phyloP scores from a whole-genome alignment of 108 stramenopile genomes.

The Ochromonas danica region DNA sequence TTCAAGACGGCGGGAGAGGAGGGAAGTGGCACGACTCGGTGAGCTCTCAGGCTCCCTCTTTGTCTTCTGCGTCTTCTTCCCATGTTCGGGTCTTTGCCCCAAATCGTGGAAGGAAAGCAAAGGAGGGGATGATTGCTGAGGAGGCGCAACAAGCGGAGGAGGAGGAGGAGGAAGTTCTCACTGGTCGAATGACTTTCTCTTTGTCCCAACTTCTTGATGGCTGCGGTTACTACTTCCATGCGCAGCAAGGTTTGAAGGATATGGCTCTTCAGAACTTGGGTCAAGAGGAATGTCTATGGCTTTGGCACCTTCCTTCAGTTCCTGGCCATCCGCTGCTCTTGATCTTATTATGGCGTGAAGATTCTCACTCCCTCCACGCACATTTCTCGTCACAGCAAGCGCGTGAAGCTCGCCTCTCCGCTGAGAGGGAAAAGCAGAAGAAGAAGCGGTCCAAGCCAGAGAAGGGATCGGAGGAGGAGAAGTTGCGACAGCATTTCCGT shows the following conservation, averaged over 20 bases:
- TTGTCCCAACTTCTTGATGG: slow-evolving; percentile 5
- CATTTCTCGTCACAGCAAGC: background rate
- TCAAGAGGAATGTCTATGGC: background rate
- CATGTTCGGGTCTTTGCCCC: too few species aligned
- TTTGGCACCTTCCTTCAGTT: slow-evolving; percentile 3
- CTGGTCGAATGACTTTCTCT: slow-evolving; percentile 3
- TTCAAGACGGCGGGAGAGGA: too few species aligned
- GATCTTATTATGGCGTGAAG: background rate
- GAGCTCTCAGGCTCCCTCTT: too few species aligned
- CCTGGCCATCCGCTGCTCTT: background rate
- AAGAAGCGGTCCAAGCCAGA: background rate
- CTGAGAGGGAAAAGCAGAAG: background rate
- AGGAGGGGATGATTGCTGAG: background rate
- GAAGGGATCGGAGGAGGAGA: background rate
- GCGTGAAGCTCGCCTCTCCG: background rate
- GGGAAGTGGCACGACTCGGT: too few species aligned
- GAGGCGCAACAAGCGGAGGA: background rate
- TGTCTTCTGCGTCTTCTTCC: too few species aligned
- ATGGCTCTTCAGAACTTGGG: background rate
- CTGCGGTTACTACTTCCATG: background rate
- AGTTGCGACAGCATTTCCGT: background rate
- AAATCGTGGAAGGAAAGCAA: background rate
- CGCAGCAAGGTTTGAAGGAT: background rate
- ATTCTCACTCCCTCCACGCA: background rate
- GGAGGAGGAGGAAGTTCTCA: background rate